A percentile compares a stretch with the other conserved stretches of the same genome.
Conservation (phyloP, 768 basidiomycete species). For the Podaxis rugospora region DNA sequence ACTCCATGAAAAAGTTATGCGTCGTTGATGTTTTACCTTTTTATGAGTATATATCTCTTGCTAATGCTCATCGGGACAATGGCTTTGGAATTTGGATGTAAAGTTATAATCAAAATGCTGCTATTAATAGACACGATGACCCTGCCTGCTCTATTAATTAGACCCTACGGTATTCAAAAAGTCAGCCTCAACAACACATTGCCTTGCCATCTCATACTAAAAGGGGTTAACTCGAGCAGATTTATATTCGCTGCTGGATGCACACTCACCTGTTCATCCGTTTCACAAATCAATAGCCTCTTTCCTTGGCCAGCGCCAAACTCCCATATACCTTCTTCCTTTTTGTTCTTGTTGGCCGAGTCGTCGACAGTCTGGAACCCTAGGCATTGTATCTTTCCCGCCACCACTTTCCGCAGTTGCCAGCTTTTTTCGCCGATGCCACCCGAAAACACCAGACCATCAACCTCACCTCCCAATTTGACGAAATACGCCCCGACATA, state of each 20-base stretch:
- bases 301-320: constrained; percentile 30
- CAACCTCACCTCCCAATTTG: constrained; percentile 62
- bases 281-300: constrained; percentile 55
- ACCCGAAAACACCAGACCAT: constrained; percentile 82
- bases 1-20: constrained; percentile 46
- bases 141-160: neutral
- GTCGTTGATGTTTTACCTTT: constrained; percentile 22
- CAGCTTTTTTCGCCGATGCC: constrained; percentile 80
- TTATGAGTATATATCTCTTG: neutral
- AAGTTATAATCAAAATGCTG: neutral
- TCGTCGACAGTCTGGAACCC: constrained; percentile 53
- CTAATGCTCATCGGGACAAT: neutral
- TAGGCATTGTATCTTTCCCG: constrained; percentile 49
- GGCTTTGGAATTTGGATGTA: neutral
- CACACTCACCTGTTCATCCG: constrained; percentile 55
- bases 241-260: neutral
- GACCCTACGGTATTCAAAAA: neutral
- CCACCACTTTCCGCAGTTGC: constrained; percentile 57
- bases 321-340: constrained; percentile 42
- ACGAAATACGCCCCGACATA: constrained; percentile 74
- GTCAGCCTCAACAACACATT: constrained; percentile 20
- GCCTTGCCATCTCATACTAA: constrained; percentile 34
- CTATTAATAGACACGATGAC: constrained; percentile 5
- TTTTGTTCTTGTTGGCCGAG: constrained; percentile 35
- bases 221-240: neutral